Percentiles rank a stretch among this genome's conserved stretches.
Evolutionary conservation across 176 grass and related monocot genomes (phyloP).

Genomic region (Oryza meridionalis): DNA sequence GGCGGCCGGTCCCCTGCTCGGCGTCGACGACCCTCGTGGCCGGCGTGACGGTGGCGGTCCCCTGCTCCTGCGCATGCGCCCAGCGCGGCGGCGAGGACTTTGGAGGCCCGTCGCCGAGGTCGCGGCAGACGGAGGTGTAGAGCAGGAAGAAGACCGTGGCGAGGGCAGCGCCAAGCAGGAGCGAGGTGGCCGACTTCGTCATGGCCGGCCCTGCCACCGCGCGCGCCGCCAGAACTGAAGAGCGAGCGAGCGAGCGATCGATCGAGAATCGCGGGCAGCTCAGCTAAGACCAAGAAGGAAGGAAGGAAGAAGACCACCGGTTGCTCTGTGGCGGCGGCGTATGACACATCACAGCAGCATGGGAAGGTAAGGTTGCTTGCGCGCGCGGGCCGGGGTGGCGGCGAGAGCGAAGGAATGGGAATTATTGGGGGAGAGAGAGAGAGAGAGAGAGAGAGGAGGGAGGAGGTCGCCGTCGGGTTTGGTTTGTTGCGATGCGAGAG

Average conservation of each 20-base stretch:
- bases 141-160: constrained; percentile 61
- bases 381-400: not conserved
- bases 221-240: not conserved
- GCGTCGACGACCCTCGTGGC: no score
- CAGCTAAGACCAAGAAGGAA: not conserved
- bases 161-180: constrained; percentile 62
- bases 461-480: not conserved
- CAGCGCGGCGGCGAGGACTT: not conserved
- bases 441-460: not conserved
- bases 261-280: not conserved
- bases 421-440: not conserved
- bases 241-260: no score
- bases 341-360: not conserved
- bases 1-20: not conserved
- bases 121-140: constrained; percentile 49
- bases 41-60: no score
- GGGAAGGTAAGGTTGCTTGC: not conserved
- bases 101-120: not conserved
- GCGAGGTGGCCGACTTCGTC: constrained; percentile 49
- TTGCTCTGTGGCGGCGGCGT: not conserved
- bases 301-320: not conserved
- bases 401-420: not conserved
- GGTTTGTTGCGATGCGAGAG: not conserved
- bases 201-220: not conserved
- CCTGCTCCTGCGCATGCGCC: not conserved